Conservation (phyloP, 2,329 filamentous ascomycete genomes). For the Colletotrichum sp. region DNA sequence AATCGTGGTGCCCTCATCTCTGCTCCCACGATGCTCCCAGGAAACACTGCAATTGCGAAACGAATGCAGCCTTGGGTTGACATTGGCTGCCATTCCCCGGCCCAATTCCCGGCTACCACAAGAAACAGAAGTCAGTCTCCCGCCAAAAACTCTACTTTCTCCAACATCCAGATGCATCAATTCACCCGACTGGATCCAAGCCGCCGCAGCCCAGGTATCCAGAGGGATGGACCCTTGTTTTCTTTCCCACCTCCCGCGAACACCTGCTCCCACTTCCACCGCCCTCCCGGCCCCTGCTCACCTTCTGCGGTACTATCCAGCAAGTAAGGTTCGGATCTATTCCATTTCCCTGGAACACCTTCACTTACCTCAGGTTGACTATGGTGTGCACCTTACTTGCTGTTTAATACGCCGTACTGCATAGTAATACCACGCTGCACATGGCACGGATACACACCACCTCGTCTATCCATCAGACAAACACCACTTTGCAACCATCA, state of each 20-base stretch:
- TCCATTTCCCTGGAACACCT: neutral
- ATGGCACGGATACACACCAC: neutral
- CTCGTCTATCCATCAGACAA: constrained; percentile 6
- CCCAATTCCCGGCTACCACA: neutral
- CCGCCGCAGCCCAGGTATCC: neutral
- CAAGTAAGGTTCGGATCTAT: neutral
- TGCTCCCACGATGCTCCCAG: constrained; percentile 10
- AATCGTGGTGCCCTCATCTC: neutral
- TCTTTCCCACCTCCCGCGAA: neutral
- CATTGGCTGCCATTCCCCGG: neutral
- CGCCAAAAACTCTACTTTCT: neutral
- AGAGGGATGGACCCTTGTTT: neutral
- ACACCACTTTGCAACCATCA: neutral
- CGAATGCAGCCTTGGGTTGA: constrained; percentile 4
- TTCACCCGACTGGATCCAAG: neutral
- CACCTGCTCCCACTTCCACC: neutral
- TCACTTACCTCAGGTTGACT: neutral
- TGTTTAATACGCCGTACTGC: neutral
- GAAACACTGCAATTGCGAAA: neutral
- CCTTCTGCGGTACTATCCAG: neutral
- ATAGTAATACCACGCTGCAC: neutral
- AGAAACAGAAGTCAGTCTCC: neutral
- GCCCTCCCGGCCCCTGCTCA: neutral
- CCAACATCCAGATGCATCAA: neutral
- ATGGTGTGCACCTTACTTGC: neutral